These are phyloP conservation scores for Debaryomyces subglobosus DNA, from an alignment of 1,139 yeast genomes.

Conservation along the genomic window DNA sequence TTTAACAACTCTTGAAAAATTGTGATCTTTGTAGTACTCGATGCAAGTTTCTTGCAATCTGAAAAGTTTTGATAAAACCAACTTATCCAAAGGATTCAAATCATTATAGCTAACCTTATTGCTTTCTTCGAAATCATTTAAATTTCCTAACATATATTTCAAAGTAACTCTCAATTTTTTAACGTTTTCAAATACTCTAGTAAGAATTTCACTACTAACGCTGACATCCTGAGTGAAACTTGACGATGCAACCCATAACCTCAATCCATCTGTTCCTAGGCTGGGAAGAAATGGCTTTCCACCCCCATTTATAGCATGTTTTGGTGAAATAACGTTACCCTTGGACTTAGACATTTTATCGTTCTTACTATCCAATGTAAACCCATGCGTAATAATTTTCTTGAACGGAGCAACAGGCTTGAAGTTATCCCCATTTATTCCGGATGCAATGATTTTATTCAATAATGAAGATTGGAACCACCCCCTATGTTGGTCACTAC, in stretches of 20 bases:
- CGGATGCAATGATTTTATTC: constrained; percentile 66
- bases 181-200: constrained; percentile 76
- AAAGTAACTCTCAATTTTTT: constrained; percentile 84
- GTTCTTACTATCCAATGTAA: constrained; percentile 82
- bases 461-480: constrained; percentile 96
- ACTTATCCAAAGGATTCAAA: constrained; percentile 64
- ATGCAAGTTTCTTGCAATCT: constrained; percentile 48
- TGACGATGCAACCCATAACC: constrained; percentile 89
- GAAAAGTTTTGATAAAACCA: constrained; percentile 58
- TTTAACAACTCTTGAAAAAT: constrained; percentile 69
- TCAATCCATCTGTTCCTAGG: constrained; percentile 89
- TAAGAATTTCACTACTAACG: constrained; percentile 71
- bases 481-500: constrained; percentile 97
- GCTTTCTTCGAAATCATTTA: constrained; percentile 38
- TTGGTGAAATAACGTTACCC: constrained; percentile 80
- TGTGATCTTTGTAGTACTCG: constrained; percentile 55
- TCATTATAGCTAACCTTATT: constrained; percentile 32
- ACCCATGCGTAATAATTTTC: constrained; percentile 87
- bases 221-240: constrained; percentile 83
- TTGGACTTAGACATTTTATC: constrained; percentile 92
- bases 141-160: constrained; percentile 78
- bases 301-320: constrained; percentile 67
- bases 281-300: constrained; percentile 57
- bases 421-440: constrained; percentile 30
- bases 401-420: constrained; percentile 70